These are phyloP conservation scores for Yarrowia porcina DNA, from an alignment of 805 yeast species.

Conservation along the genomic window DNA sequence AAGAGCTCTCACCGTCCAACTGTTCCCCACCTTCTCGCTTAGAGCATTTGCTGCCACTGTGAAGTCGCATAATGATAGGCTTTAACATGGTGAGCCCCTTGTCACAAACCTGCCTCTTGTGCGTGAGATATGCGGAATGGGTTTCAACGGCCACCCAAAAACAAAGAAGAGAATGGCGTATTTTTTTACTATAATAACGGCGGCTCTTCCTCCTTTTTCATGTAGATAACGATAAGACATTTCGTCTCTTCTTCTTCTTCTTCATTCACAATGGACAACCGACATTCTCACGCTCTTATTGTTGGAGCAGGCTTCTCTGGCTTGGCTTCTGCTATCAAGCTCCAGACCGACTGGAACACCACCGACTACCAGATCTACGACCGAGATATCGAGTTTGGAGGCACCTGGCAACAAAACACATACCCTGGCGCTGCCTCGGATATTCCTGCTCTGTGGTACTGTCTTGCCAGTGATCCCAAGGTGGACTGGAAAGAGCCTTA, in stretches of 20 bases:
- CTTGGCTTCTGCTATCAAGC: constrained; percentile 28
- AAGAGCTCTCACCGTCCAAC: too few species aligned
- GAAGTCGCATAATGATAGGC: not conserved
- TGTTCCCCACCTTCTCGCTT: constrained; percentile 5
- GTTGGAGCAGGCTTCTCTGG: constrained; percentile 30
- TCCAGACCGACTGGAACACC: constrained; percentile 27
- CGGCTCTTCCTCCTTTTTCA: not conserved
- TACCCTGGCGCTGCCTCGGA: constrained; percentile 28
- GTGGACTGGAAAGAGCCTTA: constrained; percentile 25
- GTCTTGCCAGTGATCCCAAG: constrained; percentile 25
- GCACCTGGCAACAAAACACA: constrained; percentile 26
- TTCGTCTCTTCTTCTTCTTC: too few species aligned
- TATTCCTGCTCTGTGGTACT: constrained; percentile 25
- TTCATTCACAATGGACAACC: not conserved
- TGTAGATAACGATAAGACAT: not conserved
- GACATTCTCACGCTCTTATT: constrained; percentile 21
- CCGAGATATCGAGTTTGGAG: constrained; percentile 24
- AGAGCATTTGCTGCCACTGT: not conserved
- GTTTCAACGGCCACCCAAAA: not conserved
- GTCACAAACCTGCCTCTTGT: not conserved
- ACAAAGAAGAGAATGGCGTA: not conserved
- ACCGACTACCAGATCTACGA: constrained; percentile 28
- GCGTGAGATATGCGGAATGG: not conserved
- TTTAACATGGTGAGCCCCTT: constrained; percentile 21
- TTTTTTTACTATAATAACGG: constrained; percentile 16